Percentiles rank a stretch among this genome's conserved stretches.
phyloP scores from a whole-genome alignment of 1,284 basidiomycete species.

The Lignosus rhinocerotis region DNA sequence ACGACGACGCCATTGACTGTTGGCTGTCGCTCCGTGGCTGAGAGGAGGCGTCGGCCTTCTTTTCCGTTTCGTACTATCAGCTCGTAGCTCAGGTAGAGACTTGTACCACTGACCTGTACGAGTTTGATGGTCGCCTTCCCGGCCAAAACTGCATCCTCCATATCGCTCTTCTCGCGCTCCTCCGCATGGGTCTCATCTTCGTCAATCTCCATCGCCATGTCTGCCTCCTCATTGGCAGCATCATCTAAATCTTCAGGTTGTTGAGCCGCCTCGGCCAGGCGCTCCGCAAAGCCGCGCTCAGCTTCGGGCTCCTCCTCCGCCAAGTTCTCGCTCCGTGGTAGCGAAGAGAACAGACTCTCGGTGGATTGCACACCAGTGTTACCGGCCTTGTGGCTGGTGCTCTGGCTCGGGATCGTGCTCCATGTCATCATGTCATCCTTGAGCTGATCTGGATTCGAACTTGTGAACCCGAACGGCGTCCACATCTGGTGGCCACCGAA shows the following conservation, averaged over 20 bases:
- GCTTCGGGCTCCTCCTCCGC: constrained; percentile 14
- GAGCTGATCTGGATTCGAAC: constrained; percentile 27
- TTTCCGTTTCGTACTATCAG: constrained; percentile 1
- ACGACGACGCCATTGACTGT: constrained; percentile 52
- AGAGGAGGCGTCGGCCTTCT: constrained; percentile 16
- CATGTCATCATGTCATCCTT: constrained; percentile 70
- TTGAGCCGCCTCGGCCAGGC: constrained; percentile 15
- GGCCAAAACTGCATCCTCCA: constrained; percentile 41
- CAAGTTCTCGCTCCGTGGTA: constrained; percentile 15
- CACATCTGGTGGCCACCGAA: constrained; percentile 52
- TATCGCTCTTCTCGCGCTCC: constrained; percentile 38
- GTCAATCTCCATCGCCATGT: constrained; percentile 39
- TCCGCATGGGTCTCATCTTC: constrained; percentile 28
- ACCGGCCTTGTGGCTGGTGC: constrained; percentile 35
- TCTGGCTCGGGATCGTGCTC: constrained; percentile 54
- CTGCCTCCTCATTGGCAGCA: constrained; percentile 23
- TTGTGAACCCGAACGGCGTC: constrained; percentile 47
- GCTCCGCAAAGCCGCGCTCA: constrained; percentile 12
- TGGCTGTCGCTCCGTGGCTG: constrained; percentile 47
- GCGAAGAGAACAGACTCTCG: constrained; percentile 20
- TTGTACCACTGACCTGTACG: constrained; percentile 43
- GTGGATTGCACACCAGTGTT: constrained; percentile 28
- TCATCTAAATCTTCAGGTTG: constrained; percentile 16
- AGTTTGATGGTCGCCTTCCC: constrained; percentile 42
- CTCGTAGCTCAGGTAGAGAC: too few species aligned